phyloP scores from a whole-genome alignment of 176 grass and related monocot genomes.

The Thalia dealbata region DNA sequence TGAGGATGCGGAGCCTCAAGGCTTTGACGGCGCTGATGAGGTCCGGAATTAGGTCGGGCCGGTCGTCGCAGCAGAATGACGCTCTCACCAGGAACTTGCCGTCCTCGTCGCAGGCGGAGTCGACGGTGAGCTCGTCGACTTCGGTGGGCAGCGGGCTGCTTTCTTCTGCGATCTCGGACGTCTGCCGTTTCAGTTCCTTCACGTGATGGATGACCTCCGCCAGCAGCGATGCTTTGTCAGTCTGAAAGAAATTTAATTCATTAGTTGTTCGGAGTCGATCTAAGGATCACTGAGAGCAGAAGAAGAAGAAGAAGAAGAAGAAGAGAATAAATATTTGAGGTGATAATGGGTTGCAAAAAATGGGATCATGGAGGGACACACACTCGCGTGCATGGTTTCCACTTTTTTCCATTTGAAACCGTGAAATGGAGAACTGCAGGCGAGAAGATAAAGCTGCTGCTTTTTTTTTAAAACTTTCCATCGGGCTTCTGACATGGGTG shows the following conservation, averaged over 20 bases:
- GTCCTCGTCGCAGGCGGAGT: constrained; percentile 12
- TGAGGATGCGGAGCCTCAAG: constrained; percentile 64
- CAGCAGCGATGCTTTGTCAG: constrained; percentile 92
- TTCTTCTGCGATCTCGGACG: constrained; percentile 41
- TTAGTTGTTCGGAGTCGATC: too few relatives aligned
- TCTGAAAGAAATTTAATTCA: too few relatives aligned
- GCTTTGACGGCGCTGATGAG: constrained; percentile 73
- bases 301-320: too few relatives aligned
- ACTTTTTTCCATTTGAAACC: background rate
- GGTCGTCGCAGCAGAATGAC: constrained; percentile 87
- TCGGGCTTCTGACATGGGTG: constrained; percentile 40
- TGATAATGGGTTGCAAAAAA: background rate
- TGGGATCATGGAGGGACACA: background rate
- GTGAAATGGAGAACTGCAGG: background rate
- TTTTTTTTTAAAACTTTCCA: constrained; percentile 14
- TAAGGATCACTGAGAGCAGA: too few relatives aligned
- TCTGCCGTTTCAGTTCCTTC: constrained; percentile 76
- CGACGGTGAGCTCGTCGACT: constrained; percentile 65
- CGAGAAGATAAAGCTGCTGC: constrained; percentile 22
- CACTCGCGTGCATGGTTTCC: constrained; percentile 3
- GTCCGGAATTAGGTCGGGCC: constrained; percentile 78
- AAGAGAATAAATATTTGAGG: too few relatives aligned
- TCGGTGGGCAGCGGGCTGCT: constrained; percentile 60
- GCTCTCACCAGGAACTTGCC: constrained; percentile 46
- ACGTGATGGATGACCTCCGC: constrained; percentile 88